Conservation (phyloP, 1,284 basidiomycete genomes). For the Marasmius oreades region DNA sequence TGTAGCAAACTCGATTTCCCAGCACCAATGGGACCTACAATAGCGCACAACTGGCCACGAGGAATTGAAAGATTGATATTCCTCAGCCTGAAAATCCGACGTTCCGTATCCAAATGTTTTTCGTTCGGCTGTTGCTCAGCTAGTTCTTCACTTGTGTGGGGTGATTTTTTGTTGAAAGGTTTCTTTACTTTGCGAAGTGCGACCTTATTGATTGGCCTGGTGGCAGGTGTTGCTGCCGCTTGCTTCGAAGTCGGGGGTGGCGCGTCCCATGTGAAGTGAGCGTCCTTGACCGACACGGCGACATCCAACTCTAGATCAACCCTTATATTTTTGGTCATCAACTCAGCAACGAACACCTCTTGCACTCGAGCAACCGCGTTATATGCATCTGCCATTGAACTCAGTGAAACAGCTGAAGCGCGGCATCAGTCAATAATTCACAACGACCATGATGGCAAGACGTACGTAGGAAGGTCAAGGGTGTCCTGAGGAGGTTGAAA, state of each 20-base stretch:
- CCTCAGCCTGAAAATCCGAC: background rate
- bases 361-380: background rate
- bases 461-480: background rate
- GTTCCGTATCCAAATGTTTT: background rate
- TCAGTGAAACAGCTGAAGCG: background rate
- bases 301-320: background rate
- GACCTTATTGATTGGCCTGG: background rate
- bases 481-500: slow-evolving; percentile 1
- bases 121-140: background rate
- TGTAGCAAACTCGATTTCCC: slow-evolving; percentile 1
- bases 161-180: background rate
- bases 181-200: background rate
- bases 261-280: background rate
- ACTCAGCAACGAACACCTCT: slow-evolving; percentile 1
- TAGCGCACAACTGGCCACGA: background rate
- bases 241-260: too few relatives aligned
- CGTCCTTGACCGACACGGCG: background rate
- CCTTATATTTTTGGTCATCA: background rate
- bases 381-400: background rate
- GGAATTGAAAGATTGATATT: slow-evolving; percentile 2
- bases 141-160: background rate
- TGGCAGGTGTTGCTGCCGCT: too few relatives aligned
- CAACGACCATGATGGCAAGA: background rate
- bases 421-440: background rate
- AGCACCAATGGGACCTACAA: background rate